These are phyloP conservation scores for Aspergillus aculeatinus DNA, from an alignment of 2,329 filamentous ascomycete species.

Conservation along the genomic window DNA sequence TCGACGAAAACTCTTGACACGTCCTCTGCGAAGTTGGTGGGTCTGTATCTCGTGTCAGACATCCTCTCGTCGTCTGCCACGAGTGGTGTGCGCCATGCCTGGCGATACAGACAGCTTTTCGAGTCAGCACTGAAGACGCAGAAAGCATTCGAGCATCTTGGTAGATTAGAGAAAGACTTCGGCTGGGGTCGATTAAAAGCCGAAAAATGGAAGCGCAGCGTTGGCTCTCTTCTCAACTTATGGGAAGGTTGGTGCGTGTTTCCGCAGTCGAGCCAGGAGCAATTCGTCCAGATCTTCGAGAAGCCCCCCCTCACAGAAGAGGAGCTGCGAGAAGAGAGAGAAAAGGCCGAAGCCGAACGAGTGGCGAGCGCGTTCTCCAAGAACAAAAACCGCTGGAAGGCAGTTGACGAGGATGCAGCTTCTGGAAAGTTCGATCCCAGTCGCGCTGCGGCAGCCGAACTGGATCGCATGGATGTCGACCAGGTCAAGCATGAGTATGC, in stretches of 20 bases:
- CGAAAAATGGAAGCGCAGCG: constrained; percentile 80
- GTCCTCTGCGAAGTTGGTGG: constrained; percentile 73
- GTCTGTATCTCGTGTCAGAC: constrained; percentile 76
- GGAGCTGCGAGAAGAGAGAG: constrained; percentile 46
- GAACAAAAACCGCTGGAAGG: constrained; percentile 48
- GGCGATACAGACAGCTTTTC: constrained; percentile 81
- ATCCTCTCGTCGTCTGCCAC: constrained; percentile 75
- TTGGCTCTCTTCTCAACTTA: constrained; percentile 65
- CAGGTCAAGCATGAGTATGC: constrained; percentile 31
- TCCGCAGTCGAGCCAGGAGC: constrained; percentile 68
- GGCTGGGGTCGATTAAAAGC: constrained; percentile 78
- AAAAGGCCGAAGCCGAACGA: constrained; percentile 44
- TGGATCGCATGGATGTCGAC: constrained; percentile 35
- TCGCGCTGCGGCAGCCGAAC: constrained; percentile 25
- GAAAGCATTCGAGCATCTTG: constrained; percentile 72
- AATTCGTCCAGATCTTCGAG: constrained; percentile 69
- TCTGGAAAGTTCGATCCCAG: constrained; percentile 31
- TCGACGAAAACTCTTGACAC: constrained; percentile 57
- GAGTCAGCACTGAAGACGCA: constrained; percentile 68
- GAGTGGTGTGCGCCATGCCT: constrained; percentile 76
- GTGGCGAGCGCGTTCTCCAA: constrained; percentile 37
- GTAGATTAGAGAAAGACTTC: constrained; percentile 67
- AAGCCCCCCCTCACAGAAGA: constrained; percentile 60
- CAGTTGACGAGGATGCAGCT: constrained; percentile 44
- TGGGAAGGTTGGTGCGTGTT: constrained; percentile 70